phyloP scores from a whole-genome alignment of 768 basidiomycete species.

The Xerocomellus amylosporus region DNA sequence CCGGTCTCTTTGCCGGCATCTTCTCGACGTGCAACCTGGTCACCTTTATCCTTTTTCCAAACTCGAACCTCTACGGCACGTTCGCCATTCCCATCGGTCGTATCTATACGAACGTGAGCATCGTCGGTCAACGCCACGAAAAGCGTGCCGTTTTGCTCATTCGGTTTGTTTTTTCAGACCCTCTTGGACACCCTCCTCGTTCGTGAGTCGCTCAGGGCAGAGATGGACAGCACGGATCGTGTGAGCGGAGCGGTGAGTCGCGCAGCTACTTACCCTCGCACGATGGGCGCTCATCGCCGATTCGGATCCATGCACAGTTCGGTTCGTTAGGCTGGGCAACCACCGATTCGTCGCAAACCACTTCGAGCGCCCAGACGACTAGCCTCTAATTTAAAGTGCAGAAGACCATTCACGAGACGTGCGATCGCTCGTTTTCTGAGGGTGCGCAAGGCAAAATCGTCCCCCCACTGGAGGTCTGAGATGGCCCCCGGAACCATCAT shows the following conservation, averaged over 20 bases:
- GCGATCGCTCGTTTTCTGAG: no score
- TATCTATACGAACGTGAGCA: slow-evolving; percentile 46
- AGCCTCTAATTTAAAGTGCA: no score
- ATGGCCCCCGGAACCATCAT: no score
- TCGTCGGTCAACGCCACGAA: background rate
- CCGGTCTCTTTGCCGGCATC: background rate
- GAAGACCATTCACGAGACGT: no score
- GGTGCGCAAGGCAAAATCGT: no score
- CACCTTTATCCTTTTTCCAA: slow-evolving; percentile 28
- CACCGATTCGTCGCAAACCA: background rate
- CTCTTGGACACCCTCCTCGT: slow-evolving; percentile 10
- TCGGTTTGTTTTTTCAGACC: background rate
- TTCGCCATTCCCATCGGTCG: slow-evolving; percentile 42
- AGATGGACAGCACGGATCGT: background rate
- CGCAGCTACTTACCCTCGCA: no score
- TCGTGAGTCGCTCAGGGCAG: slow-evolving; percentile 1
- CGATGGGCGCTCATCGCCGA: background rate
- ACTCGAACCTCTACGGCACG: slow-evolving; percentile 35
- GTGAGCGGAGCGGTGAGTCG: background rate
- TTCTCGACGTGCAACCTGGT: slow-evolving; percentile 37
- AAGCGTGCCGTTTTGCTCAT: no score
- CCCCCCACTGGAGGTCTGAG: no score
- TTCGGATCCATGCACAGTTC: background rate
- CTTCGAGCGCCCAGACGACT: background rate
- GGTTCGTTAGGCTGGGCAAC: background rate